phyloP scores from a whole-genome alignment of 2,329 filamentous ascomycete species.

The Aspergillus sp. region DNA sequence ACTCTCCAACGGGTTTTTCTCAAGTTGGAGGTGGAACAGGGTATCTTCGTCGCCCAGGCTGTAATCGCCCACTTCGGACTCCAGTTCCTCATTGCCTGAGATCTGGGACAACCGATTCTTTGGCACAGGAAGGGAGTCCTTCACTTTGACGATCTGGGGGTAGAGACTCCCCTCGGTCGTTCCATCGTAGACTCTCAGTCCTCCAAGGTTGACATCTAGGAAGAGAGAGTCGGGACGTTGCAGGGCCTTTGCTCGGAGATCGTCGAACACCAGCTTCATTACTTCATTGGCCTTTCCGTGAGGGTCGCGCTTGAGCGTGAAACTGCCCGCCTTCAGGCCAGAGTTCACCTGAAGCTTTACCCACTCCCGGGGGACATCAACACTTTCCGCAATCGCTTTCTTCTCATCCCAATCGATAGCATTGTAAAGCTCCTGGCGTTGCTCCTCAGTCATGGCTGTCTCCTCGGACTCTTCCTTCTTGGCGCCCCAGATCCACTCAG shows the following conservation, averaged over 20 bases:
- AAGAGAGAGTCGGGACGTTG: slow-evolving; percentile 90
- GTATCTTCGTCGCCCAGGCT: slow-evolving; percentile 61
- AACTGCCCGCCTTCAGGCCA: slow-evolving; percentile 91
- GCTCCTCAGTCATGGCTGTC: slow-evolving; percentile 87
- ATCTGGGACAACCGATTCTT: slow-evolving; percentile 38
- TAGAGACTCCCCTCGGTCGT: slow-evolving; percentile 89
- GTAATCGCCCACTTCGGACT: slow-evolving; percentile 39
- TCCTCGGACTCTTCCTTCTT: slow-evolving; percentile 73
- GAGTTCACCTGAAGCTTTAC: slow-evolving; percentile 91
- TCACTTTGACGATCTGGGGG: slow-evolving; percentile 93
- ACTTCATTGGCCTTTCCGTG: slow-evolving; percentile 77
- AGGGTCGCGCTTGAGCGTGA: slow-evolving; percentile 84
- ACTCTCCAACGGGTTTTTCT: slow-evolving; percentile 91
- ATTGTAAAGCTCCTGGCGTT: slow-evolving; percentile 93
- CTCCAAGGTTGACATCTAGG: slow-evolving; percentile 84
- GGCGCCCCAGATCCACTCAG: slow-evolving; percentile 86
- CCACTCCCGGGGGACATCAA: slow-evolving; percentile 87
- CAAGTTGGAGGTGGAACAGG: slow-evolving; percentile 89
- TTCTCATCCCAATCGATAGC: slow-evolving; percentile 99
- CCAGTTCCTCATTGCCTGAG: slow-evolving; percentile 35
- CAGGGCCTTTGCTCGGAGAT: slow-evolving; percentile 85
- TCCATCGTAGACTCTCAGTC: slow-evolving; percentile 90
- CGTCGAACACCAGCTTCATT: slow-evolving; percentile 88
- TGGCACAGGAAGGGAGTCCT: slow-evolving; percentile 68
- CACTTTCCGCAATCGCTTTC: slow-evolving; percentile 77